Conservation (phyloP, 2,329 filamentous ascomycete species). For the Fusarium tjaetaba region DNA sequence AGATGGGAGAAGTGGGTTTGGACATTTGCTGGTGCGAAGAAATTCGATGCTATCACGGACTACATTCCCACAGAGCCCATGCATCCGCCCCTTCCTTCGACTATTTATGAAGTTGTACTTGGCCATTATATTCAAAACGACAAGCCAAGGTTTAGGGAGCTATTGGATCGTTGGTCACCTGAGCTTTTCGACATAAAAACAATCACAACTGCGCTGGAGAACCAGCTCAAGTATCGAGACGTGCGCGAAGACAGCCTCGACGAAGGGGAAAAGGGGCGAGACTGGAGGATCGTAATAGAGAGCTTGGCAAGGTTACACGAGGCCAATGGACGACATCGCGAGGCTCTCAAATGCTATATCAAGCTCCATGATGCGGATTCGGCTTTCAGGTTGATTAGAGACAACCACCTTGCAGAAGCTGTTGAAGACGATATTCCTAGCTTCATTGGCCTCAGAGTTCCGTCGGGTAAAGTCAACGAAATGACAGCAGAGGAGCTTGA, state of each 20-base stretch:
- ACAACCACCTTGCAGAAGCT: slow-evolving; percentile 89
- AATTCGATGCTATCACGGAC: slow-evolving; percentile 88
- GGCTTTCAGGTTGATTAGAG: slow-evolving; percentile 84
- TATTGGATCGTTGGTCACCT: slow-evolving; percentile 85
- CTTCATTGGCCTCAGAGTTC: slow-evolving; percentile 87
- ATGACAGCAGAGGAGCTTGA: slow-evolving; percentile 78
- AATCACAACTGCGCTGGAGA: slow-evolving; percentile 81
- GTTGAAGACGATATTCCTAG: slow-evolving; percentile 90
- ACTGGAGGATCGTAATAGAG: slow-evolving; percentile 92
- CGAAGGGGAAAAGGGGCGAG: slow-evolving; percentile 75
- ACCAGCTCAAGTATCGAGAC: slow-evolving; percentile 80
- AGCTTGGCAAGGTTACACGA: slow-evolving; percentile 86
- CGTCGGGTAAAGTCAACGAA: slow-evolving; percentile 71
- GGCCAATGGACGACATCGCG: slow-evolving; percentile 80
- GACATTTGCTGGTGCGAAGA: slow-evolving; percentile 86
- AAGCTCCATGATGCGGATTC: slow-evolving; percentile 90
- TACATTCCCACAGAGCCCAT: slow-evolving; percentile 83
- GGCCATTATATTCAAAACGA: slow-evolving; percentile 87
- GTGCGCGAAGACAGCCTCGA: slow-evolving; percentile 80
- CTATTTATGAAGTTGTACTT: slow-evolving; percentile 89
- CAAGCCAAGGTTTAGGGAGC: slow-evolving; percentile 76
- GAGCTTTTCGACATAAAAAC: slow-evolving; percentile 84
- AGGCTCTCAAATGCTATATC: slow-evolving; percentile 90
- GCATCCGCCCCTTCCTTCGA: slow-evolving; percentile 79
- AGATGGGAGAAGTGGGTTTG: slow-evolving; percentile 97